A percentile compares a stretch with the other conserved stretches of the same genome.
Conservation (phyloP, 2,329 filamentous ascomycete genomes). For the Fonsecaea nubica region DNA sequence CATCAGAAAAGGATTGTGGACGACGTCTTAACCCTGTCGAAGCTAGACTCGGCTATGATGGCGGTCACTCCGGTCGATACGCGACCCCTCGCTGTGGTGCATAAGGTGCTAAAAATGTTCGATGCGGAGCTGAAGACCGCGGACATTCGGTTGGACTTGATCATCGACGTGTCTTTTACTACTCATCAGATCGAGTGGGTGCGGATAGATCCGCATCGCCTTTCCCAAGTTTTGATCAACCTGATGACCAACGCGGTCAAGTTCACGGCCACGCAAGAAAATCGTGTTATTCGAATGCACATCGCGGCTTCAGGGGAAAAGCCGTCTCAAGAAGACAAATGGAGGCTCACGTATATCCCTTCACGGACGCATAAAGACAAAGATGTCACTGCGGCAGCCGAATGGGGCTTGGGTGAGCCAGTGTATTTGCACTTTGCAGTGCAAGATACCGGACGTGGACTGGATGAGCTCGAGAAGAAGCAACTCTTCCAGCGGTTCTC, state of each 20-base stretch:
- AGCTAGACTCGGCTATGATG: conserved; percentile 76
- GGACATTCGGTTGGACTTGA: conserved; percentile 70
- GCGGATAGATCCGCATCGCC: conserved; percentile 72
- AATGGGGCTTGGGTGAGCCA: conserved; percentile 64
- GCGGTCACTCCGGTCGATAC: conserved; percentile 73
- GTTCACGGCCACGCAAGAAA: conserved; percentile 69
- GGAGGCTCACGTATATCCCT: conserved; percentile 46
- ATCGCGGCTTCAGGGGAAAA: conserved; percentile 57
- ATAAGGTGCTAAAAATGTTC: conserved; percentile 76
- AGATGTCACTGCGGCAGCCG: conserved; percentile 49
- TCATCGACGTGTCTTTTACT: conserved; percentile 67
- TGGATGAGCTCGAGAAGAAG: conserved; percentile 74
- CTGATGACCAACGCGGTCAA: conserved; percentile 82
- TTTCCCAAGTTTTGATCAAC: conserved; percentile 81
- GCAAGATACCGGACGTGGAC: conserved; percentile 76
- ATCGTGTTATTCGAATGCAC: conserved; percentile 56
- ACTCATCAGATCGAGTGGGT: conserved; percentile 69
- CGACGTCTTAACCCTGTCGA: conserved; percentile 74
- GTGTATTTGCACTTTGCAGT: conserved; percentile 75
- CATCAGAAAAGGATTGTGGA: conserved; percentile 83
- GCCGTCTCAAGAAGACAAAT: conserved; percentile 52
- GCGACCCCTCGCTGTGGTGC: conserved; percentile 70
- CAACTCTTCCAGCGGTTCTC: conserved; percentile 79
- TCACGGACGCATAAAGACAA: conserved; percentile 41
- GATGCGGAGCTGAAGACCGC: conserved; percentile 74